These are phyloP conservation scores for Prunus mume DNA, from an alignment of 306 rosid genomes.

Conservation along the genomic window DNA sequence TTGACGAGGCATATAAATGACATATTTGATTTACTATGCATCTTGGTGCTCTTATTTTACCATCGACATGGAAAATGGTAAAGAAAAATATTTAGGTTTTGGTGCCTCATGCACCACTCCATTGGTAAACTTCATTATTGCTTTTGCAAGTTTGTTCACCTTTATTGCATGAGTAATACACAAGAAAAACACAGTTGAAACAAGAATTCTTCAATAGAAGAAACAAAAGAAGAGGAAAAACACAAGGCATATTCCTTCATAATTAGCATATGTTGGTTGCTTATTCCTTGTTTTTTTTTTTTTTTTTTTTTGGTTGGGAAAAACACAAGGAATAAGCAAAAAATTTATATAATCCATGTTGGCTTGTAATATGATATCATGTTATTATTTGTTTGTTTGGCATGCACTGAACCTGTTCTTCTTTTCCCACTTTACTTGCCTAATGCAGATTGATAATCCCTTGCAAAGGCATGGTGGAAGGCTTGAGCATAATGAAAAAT, in stretches of 20 bases:
- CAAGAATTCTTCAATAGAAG: not conserved
- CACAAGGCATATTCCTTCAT: too few relatives aligned
- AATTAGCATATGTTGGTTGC: not conserved
- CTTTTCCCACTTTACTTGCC: slow-evolving; percentile 7
- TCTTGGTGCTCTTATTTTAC: not conserved
- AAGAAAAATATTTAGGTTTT: not conserved
- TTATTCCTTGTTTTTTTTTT: not conserved
- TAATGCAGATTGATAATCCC: slow-evolving; percentile 81
- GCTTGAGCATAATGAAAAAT: slow-evolving; percentile 76
- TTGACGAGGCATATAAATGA: not conserved
- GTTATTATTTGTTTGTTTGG: slow-evolving; percentile 8
- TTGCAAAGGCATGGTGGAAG: slow-evolving; percentile 92
- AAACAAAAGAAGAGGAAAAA: not conserved
- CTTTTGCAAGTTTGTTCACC: not conserved
- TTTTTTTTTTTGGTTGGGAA: not conserved
- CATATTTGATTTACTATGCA: not conserved
- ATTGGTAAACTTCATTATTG: not conserved
- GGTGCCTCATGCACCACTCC: not conserved
- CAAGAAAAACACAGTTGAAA: not conserved
- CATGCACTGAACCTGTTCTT: not conserved
- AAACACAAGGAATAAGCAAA: not conserved
- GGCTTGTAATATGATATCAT: too few relatives aligned
- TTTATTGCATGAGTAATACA: not conserved
- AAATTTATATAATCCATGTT: too few relatives aligned
- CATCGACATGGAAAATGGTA: not conserved